phyloP scores from a whole-genome alignment of 2,329 filamentous ascomycete genomes.

The Epichloe gansuensis region DNA sequence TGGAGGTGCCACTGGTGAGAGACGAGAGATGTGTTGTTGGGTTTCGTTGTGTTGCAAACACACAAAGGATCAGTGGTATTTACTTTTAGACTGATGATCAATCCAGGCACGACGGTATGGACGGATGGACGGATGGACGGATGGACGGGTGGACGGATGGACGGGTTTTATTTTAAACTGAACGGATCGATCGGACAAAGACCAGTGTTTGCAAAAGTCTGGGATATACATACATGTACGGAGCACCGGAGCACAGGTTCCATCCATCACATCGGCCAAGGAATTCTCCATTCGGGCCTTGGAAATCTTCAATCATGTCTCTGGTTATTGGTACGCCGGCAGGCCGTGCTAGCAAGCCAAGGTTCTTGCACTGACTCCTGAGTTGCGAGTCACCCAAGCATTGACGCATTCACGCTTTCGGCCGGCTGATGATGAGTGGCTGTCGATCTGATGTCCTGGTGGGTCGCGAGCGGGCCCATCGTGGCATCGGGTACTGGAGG shows the following conservation, averaged over 20 bases:
- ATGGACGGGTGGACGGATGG: neutral
- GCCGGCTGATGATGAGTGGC: neutral
- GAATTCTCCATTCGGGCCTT: slow-evolving; percentile 4
- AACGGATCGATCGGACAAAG: neutral
- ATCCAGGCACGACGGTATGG: neutral
- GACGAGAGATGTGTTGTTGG: neutral
- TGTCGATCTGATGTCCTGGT: slow-evolving; percentile 3
- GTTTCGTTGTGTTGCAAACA: neutral
- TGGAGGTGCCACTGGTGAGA: neutral
- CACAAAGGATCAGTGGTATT: neutral
- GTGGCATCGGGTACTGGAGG: neutral
- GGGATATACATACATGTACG: too few relatives aligned
- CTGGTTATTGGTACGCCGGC: neutral
- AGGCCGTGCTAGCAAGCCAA: too few relatives aligned
- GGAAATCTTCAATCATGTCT: neutral
- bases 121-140: neutral
- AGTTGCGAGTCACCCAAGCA: neutral
- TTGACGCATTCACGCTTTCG: neutral
- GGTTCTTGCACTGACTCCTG: too few relatives aligned
- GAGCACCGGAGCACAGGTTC: neutral
- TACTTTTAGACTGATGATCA: neutral
- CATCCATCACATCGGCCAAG: neutral
- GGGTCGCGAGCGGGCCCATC: neutral
- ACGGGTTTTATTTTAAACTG: neutral
- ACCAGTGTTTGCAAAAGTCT: neutral